These are phyloP conservation scores for Clitopilus passeckerianus DNA, from an alignment of 768 basidiomycete species.

Conservation along the genomic window DNA sequence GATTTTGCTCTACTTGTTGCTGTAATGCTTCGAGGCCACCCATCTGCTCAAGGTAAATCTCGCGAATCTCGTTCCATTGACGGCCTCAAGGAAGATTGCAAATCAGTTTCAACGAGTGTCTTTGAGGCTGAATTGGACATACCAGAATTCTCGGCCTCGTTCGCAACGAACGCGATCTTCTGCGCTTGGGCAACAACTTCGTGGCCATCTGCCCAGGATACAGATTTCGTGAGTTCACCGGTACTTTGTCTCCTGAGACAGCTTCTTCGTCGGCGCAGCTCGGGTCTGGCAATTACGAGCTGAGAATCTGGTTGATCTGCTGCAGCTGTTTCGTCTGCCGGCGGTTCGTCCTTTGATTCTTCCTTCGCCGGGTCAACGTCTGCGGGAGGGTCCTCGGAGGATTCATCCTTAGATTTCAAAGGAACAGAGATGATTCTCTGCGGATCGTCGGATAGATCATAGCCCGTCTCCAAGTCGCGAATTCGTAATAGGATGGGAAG, in stretches of 20 bases:
- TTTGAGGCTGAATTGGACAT: constrained; percentile 3
- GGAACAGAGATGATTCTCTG: constrained; percentile 12
- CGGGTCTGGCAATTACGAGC: constrained; percentile 15
- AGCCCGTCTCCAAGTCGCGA: constrained; percentile 13
- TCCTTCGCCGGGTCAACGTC: not conserved
- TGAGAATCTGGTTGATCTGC: constrained; percentile 3
- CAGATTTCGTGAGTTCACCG: constrained; percentile 57
- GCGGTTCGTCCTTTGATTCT: not conserved
- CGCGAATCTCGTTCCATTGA: constrained; percentile 56
- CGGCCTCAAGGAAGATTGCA: constrained; percentile 30
- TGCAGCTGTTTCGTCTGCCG: constrained; percentile 2
- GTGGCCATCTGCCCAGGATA: constrained; percentile 72
- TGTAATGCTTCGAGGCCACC: constrained; percentile 53
- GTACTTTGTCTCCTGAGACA: constrained; percentile 57
- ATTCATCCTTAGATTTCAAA: not conserved
- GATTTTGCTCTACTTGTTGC: constrained; percentile 42
- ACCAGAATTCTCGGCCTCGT: constrained; percentile 34
- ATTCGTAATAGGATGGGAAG: constrained; percentile 34
- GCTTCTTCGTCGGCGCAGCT: constrained; percentile 47
- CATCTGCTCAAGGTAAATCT: constrained; percentile 59
- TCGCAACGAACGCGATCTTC: constrained; percentile 36
- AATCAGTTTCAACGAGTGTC: not conserved
- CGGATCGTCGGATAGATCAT: constrained; percentile 15
- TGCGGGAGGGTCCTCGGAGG: not conserved
- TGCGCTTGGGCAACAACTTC: constrained; percentile 55